Conservation (phyloP, 441 rosid species). For the Euphorbia corollata region DNA sequence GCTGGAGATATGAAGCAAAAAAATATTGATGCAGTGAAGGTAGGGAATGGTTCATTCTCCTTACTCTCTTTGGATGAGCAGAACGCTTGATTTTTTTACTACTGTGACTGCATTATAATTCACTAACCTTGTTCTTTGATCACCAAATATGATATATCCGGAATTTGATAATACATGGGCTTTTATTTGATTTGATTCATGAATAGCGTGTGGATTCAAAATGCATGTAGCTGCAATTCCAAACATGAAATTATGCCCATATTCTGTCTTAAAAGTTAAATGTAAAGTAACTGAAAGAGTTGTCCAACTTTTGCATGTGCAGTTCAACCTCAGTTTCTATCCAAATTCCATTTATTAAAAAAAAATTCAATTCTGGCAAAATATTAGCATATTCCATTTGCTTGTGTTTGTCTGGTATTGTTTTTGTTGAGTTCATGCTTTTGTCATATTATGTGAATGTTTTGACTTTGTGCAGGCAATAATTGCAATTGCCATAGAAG, state of each 20-base stretch:
- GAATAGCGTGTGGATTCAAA: constrained; percentile 1
- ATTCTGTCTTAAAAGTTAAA: neutral
- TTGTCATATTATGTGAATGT: constrained; percentile 1
- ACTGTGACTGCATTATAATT: neutral
- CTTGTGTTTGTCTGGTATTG: neutral
- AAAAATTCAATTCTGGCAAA: neutral
- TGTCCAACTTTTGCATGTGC: neutral
- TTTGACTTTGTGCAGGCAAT: constrained; percentile 56
- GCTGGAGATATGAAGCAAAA: constrained; percentile 98
- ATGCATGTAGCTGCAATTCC: neutral
- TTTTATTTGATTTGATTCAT: neutral
- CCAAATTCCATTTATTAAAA: neutral
- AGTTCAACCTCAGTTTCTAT: neutral
- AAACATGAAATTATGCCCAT: neutral
- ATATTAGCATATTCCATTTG: neutral
- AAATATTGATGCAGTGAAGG: constrained; percentile 97
- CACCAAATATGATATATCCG: neutral
- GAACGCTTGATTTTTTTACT: neutral
- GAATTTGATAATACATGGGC: neutral
- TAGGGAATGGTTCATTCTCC: constrained; percentile 22
- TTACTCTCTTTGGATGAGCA: constrained; percentile 6
- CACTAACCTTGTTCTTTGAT: neutral
- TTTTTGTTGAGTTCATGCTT: neutral
- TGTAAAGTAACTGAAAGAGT: neutral
- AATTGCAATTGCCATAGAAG: constrained; percentile 87